These are phyloP conservation scores for Entomortierella lignicola DNA, from an alignment of 192 early-diverging fungal species.

Conservation along the genomic window DNA sequence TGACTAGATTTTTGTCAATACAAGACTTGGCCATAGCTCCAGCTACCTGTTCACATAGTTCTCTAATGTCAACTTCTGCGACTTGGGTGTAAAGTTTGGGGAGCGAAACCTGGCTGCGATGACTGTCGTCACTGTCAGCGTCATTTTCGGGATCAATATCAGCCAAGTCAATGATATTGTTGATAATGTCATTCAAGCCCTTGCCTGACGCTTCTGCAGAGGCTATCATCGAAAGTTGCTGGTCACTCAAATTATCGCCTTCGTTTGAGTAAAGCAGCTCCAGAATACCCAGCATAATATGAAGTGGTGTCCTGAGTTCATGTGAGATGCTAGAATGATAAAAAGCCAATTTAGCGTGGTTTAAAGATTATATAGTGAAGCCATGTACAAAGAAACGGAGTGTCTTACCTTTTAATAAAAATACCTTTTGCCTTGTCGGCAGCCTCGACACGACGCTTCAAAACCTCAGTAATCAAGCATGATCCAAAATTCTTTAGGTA, in stretches of 20 bases:
- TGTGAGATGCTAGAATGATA: slow-evolving; percentile 55
- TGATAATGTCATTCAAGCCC: slow-evolving; percentile 32
- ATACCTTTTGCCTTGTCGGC: slow-evolving; percentile 62
- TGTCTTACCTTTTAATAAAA: slow-evolving; percentile 55
- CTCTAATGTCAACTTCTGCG: slow-evolving; percentile 32
- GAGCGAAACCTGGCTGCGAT: neutral
- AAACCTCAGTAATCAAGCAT: slow-evolving; percentile 55
- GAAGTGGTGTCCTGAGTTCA: slow-evolving; percentile 65
- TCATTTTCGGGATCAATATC: slow-evolving; percentile 32
- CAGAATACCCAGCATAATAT: slow-evolving; percentile 61
- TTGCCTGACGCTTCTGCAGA: slow-evolving; percentile 56
- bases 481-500: slow-evolving; percentile 63
- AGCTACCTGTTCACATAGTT: slow-evolving; percentile 34
- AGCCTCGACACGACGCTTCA: slow-evolving; percentile 56
- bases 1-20: slow-evolving; percentile 25
- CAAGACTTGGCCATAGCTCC: slow-evolving; percentile 26
- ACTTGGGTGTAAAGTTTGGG: slow-evolving; percentile 15
- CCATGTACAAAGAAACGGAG: too few species aligned
- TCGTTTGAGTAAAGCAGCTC: slow-evolving; percentile 52
- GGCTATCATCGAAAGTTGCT: slow-evolving; percentile 41
- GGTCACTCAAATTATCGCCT: slow-evolving; percentile 18
- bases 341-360: neutral
- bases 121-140: neutral
- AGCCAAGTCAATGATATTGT: slow-evolving; percentile 36
- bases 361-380: neutral